phyloP scores from a whole-genome alignment of 1,284 basidiomycete genomes.

The Heliocybe sulcata region DNA sequence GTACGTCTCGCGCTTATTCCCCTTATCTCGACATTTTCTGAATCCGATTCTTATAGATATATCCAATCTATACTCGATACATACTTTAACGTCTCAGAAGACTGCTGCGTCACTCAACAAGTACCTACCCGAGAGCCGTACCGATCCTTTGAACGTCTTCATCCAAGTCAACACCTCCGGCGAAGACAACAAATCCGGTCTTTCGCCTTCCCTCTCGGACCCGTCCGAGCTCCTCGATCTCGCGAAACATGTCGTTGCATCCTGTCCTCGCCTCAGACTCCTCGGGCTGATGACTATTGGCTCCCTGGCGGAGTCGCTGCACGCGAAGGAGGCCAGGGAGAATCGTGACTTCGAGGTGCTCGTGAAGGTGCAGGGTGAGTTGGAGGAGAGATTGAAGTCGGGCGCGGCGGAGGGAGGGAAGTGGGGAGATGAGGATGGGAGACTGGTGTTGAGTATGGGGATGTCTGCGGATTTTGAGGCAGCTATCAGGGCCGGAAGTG shows the following conservation, averaged over 20 bases:
- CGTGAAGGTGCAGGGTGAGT: constrained; percentile 49
- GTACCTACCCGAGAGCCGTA: constrained; percentile 48
- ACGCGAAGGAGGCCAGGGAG: constrained; percentile 38
- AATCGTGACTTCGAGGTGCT: constrained; percentile 85
- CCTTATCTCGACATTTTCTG: constrained; percentile 3
- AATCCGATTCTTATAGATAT: constrained; percentile 46
- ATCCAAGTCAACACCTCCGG: constrained; percentile 94
- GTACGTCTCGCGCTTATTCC: constrained; percentile 35
- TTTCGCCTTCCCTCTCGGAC: constrained; percentile 46
- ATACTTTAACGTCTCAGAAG: constrained; percentile 87
- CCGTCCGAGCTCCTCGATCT: constrained; percentile 54
- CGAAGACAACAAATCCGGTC: constrained; percentile 86
- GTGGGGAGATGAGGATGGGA: constrained; percentile 46
- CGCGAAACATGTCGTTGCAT: constrained; percentile 62
- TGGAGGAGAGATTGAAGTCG: constrained; percentile 34
- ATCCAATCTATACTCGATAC: constrained; percentile 84
- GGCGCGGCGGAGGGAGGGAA: constrained; percentile 15
- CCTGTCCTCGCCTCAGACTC: constrained; percentile 72
- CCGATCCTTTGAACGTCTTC: constrained; percentile 62
- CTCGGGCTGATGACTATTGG: constrained; percentile 98
- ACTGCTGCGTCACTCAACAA: constrained; percentile 82
- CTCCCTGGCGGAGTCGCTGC: constrained; percentile 63
- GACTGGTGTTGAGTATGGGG: constrained; percentile 88
- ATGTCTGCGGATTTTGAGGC: constrained; percentile 96
- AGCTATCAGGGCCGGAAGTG: constrained; percentile 79